A percentile compares a stretch with the other conserved stretches of the same genome.
Evolutionary conservation across 2,329 filamentous ascomycete species (phyloP).

Genomic region (Fusarium austroafricanum): DNA sequence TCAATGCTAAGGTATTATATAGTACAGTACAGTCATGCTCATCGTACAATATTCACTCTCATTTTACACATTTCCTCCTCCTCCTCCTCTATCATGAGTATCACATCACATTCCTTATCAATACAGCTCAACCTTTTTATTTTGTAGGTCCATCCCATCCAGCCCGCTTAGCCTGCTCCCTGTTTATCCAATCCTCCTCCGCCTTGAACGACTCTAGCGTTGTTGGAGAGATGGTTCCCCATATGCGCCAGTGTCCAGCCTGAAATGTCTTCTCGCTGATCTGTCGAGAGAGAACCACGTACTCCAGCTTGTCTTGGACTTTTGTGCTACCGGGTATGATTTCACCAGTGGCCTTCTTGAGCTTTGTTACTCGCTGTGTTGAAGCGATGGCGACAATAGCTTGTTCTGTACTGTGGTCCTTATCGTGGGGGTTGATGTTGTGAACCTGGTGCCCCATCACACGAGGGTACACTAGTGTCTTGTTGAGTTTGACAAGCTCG

Average conservation of each 20-base stretch:
- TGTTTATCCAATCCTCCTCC: slow-evolving; percentile 51
- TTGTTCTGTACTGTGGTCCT: slow-evolving; percentile 56
- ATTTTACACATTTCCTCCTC: slow-evolving; percentile 38
- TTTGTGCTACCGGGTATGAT: slow-evolving; percentile 61
- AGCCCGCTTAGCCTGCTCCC: slow-evolving; percentile 50
- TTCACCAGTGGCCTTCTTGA: slow-evolving; percentile 51
- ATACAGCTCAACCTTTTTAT: slow-evolving; percentile 12
- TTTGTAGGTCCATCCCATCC: slow-evolving; percentile 47
- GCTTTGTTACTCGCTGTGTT: slow-evolving; percentile 64
- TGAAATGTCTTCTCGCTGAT: slow-evolving; percentile 60
- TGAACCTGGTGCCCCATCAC: slow-evolving; percentile 67
- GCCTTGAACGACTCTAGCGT: slow-evolving; percentile 56
- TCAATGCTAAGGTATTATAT: slow-evolving; percentile 43
- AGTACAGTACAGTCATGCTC: slow-evolving; percentile 46
- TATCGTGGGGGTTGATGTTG: slow-evolving; percentile 57
- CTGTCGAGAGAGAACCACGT: slow-evolving; percentile 69
- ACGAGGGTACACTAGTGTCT: slow-evolving; percentile 56
- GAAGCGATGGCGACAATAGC: slow-evolving; percentile 71
- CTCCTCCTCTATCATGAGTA: not conserved
- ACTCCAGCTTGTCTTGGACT: slow-evolving; percentile 69
- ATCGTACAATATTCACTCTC: slow-evolving; percentile 45
- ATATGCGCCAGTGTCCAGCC: slow-evolving; percentile 69
- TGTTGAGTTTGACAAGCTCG: slow-evolving; percentile 65
- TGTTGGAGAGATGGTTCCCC: slow-evolving; percentile 70
- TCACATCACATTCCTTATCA: not conserved